These are phyloP conservation scores for Microbotryomycetes sp. DNA, from an alignment of 1,284 basidiomycete species.

Conservation along the genomic window DNA sequence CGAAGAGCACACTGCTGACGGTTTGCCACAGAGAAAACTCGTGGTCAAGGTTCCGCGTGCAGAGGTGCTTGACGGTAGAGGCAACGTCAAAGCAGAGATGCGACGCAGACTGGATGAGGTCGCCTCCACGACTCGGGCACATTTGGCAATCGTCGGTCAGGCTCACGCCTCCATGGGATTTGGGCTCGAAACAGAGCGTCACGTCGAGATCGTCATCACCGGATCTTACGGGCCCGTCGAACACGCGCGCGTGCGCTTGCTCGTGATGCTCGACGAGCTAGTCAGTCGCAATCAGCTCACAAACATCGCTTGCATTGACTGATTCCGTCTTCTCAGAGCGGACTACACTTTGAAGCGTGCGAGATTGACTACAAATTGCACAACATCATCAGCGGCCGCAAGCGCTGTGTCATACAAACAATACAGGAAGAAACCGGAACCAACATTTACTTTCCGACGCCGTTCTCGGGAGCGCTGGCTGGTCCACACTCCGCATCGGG, in stretches of 20 bases:
- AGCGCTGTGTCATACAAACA: slow-evolving; percentile 76
- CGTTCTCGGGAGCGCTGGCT: slow-evolving; percentile 76
- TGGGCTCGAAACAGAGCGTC: slow-evolving; percentile 85
- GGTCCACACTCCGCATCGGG: slow-evolving; percentile 25
- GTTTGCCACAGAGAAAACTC: slow-evolving; percentile 58
- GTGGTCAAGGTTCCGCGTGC: slow-evolving; percentile 83
- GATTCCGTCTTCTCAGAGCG: slow-evolving; percentile 51
- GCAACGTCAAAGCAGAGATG: slow-evolving; percentile 79
- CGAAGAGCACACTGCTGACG: slow-evolving; percentile 7
- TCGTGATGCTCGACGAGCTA: slow-evolving; percentile 91
- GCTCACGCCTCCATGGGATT: slow-evolving; percentile 39
- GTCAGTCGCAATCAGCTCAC: slow-evolving; percentile 49
- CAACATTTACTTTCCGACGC: slow-evolving; percentile 90
- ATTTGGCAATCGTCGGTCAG: slow-evolving; percentile 65
- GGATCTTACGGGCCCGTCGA: slow-evolving; percentile 82
- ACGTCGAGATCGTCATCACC: slow-evolving; percentile 84
- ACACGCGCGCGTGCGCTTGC: slow-evolving; percentile 75
- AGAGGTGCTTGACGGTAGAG: slow-evolving; percentile 82
- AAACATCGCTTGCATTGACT: slow-evolving; percentile 1
- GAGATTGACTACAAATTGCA: slow-evolving; percentile 96
- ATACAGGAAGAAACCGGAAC: slow-evolving; percentile 97
- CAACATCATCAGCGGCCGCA: slow-evolving; percentile 82
- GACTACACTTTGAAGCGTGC: slow-evolving; percentile 78
- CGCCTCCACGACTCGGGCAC: slow-evolving; percentile 74
- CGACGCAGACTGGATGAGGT: slow-evolving; percentile 84